phyloP scores from a whole-genome alignment of 1,284 basidiomycete species.

The Ganoderma multipileum region DNA sequence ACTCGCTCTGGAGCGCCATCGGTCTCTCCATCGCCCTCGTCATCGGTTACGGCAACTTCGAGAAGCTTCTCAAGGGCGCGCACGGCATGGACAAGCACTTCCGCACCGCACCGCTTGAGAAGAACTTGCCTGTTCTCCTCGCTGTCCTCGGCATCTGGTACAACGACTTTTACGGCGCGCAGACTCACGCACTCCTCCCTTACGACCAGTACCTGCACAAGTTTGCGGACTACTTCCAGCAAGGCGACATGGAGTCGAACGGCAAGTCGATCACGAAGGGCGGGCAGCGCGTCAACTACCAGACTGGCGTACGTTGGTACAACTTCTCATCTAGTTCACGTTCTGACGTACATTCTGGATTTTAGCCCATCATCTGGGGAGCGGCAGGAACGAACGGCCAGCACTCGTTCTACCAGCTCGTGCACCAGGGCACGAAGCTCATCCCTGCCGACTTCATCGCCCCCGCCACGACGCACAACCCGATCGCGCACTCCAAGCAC shows the following conservation, averaged over 20 bases:
- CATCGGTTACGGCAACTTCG: slow-evolving; percentile 95
- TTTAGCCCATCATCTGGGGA: slow-evolving; percentile 97
- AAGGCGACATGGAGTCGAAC: slow-evolving; percentile 99
- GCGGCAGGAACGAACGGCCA: slow-evolving; percentile 98
- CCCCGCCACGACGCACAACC: slow-evolving; percentile 93
- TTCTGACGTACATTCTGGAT: not conserved
- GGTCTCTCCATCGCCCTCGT: slow-evolving; percentile 93
- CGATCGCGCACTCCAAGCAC: slow-evolving; percentile 85
- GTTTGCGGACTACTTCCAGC: slow-evolving; percentile 99
- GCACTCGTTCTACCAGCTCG: slow-evolving; percentile 99
- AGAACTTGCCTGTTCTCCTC: slow-evolving; percentile 92
- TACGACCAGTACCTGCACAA: slow-evolving; percentile 99
- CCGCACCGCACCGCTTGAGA: slow-evolving; percentile 85
- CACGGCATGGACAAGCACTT: slow-evolving; percentile 99
- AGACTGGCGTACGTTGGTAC: slow-evolving; percentile 84
- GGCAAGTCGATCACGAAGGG: slow-evolving; percentile 96
- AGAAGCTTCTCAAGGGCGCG: slow-evolving; percentile 89
- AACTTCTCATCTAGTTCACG: not conserved
- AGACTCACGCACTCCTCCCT: slow-evolving; percentile 94
- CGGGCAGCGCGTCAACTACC: slow-evolving; percentile 91
- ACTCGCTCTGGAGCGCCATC: slow-evolving; percentile 98
- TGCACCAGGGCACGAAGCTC: slow-evolving; percentile 94
- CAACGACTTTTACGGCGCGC: slow-evolving; percentile 96
- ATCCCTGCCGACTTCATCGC: slow-evolving; percentile 97
- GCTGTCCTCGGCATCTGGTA: slow-evolving; percentile 98